Evolutionary conservation across 352 stramenopile species (phyloP).

Genomic region (Pythium rishiriense): DNA sequence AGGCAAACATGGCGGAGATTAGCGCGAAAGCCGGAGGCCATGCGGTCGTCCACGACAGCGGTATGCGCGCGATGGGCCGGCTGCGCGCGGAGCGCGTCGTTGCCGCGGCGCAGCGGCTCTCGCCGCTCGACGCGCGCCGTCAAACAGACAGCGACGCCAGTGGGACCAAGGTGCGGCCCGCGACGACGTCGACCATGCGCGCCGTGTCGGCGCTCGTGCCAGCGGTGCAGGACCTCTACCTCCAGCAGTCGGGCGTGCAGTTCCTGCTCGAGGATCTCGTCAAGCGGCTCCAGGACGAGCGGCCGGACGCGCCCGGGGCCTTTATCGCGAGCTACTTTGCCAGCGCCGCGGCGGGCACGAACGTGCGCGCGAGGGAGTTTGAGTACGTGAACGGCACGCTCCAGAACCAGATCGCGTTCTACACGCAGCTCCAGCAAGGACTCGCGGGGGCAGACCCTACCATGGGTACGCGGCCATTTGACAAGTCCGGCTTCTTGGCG

Average conservation of each 20-base stretch:
- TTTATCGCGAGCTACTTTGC: conserved; percentile 55
- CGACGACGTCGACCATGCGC: background rate
- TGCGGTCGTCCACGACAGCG: background rate
- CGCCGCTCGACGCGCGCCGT: conserved; percentile 1
- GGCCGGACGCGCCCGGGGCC: conserved; percentile 34
- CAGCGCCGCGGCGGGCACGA: conserved; percentile 32
- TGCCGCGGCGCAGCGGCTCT: conserved; percentile 38
- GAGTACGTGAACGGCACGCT: conserved; percentile 56
- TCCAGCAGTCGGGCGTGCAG: conserved; percentile 54
- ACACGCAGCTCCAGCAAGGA: conserved; percentile 41
- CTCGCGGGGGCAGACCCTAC: conserved; percentile 40
- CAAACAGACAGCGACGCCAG: background rate
- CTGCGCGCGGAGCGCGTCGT: conserved; percentile 49
- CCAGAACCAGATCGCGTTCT: conserved; percentile 53
- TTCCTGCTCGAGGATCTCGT: conserved; percentile 62
- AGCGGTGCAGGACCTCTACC: conserved; percentile 40
- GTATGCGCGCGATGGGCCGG: conserved; percentile 33
- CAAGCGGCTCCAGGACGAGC: conserved; percentile 49
- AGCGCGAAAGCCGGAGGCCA: background rate
- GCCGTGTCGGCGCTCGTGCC: conserved; percentile 19
- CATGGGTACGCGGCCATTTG: conserved; percentile 30
- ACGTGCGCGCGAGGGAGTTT: conserved; percentile 44
- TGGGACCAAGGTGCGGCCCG: background rate
- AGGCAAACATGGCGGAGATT: background rate
- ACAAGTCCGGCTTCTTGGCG: background rate